These are phyloP conservation scores for Fraxinus excelsior DNA, from an alignment of 257 asterid species.

Conservation along the genomic window DNA sequence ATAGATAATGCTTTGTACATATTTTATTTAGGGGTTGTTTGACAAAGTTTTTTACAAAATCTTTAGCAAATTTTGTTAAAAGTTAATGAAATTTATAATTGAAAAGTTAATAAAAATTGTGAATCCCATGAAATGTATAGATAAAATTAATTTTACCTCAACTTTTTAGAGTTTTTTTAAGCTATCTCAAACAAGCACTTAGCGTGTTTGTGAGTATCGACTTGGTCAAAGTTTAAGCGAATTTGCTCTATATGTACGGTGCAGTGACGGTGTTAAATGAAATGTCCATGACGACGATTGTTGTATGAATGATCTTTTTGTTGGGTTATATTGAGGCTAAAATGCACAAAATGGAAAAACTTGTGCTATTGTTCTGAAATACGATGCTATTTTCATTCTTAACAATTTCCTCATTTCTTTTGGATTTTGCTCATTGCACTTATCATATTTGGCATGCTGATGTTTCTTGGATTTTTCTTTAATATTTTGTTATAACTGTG, in stretches of 20 bases:
- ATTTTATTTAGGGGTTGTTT: background rate
- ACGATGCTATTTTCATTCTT: too few species aligned
- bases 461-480: background rate
- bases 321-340: background rate
- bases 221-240: slow-evolving; percentile 30
- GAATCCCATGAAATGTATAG: too few species aligned
- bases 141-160: too few species aligned
- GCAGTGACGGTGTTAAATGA: slow-evolving; percentile 38
- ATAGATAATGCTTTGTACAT: slow-evolving; percentile 33
- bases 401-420: background rate
- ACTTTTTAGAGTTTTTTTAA: too few species aligned
- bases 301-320: background rate
- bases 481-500: background rate
- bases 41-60: too few species aligned
- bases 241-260: background rate
- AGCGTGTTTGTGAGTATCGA: slow-evolving; percentile 23
- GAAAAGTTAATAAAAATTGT: too few species aligned
- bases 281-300: slow-evolving; percentile 38
- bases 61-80: too few species aligned
- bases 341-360: background rate
- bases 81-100: too few species aligned
- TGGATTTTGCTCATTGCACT: background rate
- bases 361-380: background rate
- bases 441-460: background rate
- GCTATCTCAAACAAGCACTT: slow-evolving; percentile 1